Evolutionary conservation across 192 early-diverging fungal species (phyloP), one percentile per base, ranked within the genome.

Genomic region (Umbelopsis sp.): DNA sequence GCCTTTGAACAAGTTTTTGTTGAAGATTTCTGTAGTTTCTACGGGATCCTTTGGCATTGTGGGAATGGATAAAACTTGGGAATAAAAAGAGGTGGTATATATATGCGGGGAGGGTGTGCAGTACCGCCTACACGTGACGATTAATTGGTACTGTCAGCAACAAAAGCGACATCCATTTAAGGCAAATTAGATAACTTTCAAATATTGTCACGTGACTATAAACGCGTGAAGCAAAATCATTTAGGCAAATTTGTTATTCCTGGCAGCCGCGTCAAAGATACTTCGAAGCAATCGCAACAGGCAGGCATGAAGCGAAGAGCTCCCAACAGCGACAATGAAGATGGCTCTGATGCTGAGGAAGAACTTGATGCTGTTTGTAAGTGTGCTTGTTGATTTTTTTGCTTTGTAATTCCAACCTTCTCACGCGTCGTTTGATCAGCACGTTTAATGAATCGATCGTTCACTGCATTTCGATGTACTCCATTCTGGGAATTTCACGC

Each of bases 11-110:
- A 78, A 65, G 59, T 79, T 72, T 9, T 77, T 65, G 38, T 77
- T 67, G 26, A 78, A 82, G 21, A 77, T 66, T 53, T 59, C 49
- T n/a, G 74, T 78, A 12, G 77, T 78, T 45, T 76, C 68, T 24
- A 71, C 69, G 44, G 53, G 56, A 32, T 62, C 56, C 31, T 62
- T 62, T 9, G 56, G 56, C 56, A 62, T 62, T 29, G 16, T 16
- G 14, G 2, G 26, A 34, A 62, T 34, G 31, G 31, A n/a, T 31
- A 31, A 34, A 4, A 12, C 17, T 29, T 11, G 56, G 29, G 56
- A 62, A 34, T 16, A 26, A 34, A 26, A 31, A 1, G 16, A 6
- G 26, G 31, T 16, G 17, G 12, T 26, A 14, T 11, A 6, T 62
- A 34, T 62, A 17, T 16, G 16, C 17, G 16, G 1, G 17, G 16